Evolutionary conservation across 495 filamentous ascomycete species (phyloP).

Genomic region (Penicillium bialowiezense): DNA sequence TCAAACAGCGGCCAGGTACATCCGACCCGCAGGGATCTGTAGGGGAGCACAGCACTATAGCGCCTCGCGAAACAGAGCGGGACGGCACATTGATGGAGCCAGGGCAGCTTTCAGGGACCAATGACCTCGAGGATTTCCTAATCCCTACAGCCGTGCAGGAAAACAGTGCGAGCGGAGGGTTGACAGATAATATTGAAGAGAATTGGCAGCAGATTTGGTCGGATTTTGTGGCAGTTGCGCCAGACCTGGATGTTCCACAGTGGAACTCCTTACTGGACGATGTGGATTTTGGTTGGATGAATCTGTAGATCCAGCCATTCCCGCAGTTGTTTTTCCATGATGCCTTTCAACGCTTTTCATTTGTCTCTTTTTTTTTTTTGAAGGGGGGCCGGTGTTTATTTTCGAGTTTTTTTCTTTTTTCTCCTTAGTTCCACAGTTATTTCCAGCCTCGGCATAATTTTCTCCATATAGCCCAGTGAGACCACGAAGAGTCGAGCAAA

Average conservation of each 20-base stretch:
- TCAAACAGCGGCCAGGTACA: constrained; percentile 14
- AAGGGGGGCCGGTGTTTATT: too few species aligned
- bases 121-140: not conserved
- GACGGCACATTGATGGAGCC: not conserved
- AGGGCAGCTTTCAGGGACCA: not conserved
- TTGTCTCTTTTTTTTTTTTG: too few species aligned
- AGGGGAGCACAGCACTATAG: not conserved
- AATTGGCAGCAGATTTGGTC: constrained; percentile 25
- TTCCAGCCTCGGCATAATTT: too few species aligned
- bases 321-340: too few species aligned
- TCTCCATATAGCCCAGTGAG: too few species aligned
- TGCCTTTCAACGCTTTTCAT: too few species aligned
- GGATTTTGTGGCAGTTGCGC: constrained; percentile 25
- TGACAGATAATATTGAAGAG: constrained; percentile 15
- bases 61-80: constrained; percentile 1
- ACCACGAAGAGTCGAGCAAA: too few species aligned
- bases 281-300: constrained; percentile 14
- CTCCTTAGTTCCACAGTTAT: too few species aligned
- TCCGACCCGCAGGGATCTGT: not conserved
- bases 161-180: not conserved
- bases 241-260: constrained; percentile 23
- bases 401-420: too few species aligned
- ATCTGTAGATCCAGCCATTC: not conserved
- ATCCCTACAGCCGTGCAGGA: not conserved
- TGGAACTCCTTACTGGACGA: constrained; percentile 26